These are phyloP conservation scores for Aspergillus sp. DNA, from an alignment of 2,329 filamentous ascomycete species.

Conservation along the genomic window DNA sequence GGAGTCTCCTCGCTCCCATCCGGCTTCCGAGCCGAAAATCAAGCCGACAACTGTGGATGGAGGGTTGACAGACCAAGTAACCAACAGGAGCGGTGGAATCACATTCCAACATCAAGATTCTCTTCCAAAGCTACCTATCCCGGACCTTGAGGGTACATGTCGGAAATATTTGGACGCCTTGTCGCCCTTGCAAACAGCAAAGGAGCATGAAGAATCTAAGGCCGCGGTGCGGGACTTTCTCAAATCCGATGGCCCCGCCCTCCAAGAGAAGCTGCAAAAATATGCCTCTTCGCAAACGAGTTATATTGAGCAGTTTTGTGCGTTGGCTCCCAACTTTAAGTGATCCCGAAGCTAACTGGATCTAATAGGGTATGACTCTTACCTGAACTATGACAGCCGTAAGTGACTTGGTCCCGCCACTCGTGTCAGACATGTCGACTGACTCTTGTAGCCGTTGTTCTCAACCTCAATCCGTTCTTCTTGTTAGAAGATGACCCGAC, in stretches of 20 bases:
- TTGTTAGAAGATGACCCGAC: conserved; percentile 96
- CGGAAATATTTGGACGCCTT: conserved; percentile 77
- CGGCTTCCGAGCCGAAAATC: conserved; percentile 24
- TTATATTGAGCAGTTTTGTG: conserved; percentile 99
- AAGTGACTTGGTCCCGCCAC: conserved; percentile 20
- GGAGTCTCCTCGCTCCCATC: conserved; percentile 39
- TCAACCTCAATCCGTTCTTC: conserved; percentile 98
- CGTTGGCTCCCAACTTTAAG: conserved; percentile 36
- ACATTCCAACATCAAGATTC: conserved; percentile 89
- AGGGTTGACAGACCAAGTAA: conserved; percentile 31
- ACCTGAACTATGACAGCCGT: conserved; percentile 93
- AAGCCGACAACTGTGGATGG: conserved; percentile 18
- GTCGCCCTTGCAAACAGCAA: conserved; percentile 73
- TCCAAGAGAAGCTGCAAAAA: conserved; percentile 85
- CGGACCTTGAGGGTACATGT: conserved; percentile 76
- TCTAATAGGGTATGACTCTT: conserved; percentile 88
- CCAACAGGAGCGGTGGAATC: conserved; percentile 64
- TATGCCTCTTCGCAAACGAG: conserved; percentile 90
- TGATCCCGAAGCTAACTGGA: conserved; percentile 7
- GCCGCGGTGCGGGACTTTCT: conserved; percentile 82
- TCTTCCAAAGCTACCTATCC: conserved; percentile 89
- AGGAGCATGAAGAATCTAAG: conserved; percentile 81
- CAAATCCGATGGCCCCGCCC: conserved; percentile 72
- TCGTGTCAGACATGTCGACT: conserved; percentile 8
- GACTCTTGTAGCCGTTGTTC: conserved; percentile 65